Conservation (phyloP, 768 basidiomycete species). For the Leccinum obscurum region DNA sequence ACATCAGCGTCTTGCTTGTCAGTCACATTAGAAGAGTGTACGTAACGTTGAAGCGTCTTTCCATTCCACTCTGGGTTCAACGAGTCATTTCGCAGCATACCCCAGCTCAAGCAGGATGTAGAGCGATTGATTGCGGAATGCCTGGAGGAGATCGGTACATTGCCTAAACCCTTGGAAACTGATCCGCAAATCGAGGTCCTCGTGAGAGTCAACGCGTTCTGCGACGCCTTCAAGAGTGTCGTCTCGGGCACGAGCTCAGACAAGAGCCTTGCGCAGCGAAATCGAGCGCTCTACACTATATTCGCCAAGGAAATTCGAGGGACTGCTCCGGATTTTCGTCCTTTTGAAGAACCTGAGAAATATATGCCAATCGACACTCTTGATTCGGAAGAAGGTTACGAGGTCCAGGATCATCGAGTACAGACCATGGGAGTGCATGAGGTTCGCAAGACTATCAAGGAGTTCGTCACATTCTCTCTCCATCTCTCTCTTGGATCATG, state of each 20-base stretch:
- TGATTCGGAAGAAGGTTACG: conserved; percentile 6
- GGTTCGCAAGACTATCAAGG: conserved; percentile 35
- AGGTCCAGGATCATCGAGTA: conserved; percentile 1
- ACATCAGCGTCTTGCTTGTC: conserved; percentile 48
- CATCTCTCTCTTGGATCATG: not conserved
- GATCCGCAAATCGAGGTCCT: conserved; percentile 50
- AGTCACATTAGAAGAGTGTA: conserved; percentile 54
- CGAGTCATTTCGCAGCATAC: conserved; percentile 40
- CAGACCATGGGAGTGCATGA: conserved; percentile 32
- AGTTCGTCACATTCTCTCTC: conserved; percentile 30
- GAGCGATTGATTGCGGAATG: conserved; percentile 40
- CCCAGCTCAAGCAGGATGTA: conserved; percentile 42
- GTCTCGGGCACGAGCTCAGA: conserved; percentile 32
- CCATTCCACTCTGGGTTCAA: conserved; percentile 5
- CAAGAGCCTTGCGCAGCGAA: conserved; percentile 39
- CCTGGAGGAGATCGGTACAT: conserved; percentile 32
- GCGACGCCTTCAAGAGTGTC: conserved; percentile 34
- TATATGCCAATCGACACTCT: conserved; percentile 12
- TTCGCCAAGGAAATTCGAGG: conserved; percentile 38
- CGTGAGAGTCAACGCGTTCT: conserved; percentile 45
- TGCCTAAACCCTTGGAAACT: conserved; percentile 40
- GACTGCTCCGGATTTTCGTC: conserved; percentile 45
- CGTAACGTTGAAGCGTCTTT: conserved; percentile 15
- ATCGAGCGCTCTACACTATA: conserved; percentile 31
- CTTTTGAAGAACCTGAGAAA: conserved; percentile 20